These are phyloP conservation scores for Brassica napus DNA, from an alignment of 345 rosid species.

Conservation along the genomic window DNA sequence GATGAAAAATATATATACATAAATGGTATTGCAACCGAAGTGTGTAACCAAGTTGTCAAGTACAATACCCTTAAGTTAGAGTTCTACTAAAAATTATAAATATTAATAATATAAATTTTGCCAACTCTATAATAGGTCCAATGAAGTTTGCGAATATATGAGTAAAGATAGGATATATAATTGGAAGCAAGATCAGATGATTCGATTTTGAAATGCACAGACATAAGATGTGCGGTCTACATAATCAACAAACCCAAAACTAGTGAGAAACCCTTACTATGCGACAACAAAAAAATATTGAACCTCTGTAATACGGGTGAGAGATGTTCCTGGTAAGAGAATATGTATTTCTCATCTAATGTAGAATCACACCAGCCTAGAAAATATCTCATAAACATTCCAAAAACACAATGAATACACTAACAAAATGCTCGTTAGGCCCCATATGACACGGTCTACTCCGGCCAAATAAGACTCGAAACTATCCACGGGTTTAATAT, in stretches of 20 bases:
- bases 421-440: not conserved
- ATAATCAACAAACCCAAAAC: not conserved
- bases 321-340: not conserved
- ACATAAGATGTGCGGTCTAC: not conserved
- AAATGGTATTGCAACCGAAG: slow-evolving; percentile 18
- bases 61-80: slow-evolving; percentile 8
- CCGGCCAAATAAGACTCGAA: slow-evolving; percentile 23
- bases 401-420: not conserved
- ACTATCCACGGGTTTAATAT: not conserved
- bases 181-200: not conserved
- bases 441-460: not conserved
- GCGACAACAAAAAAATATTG: not conserved
- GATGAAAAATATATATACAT: slow-evolving; percentile 1
- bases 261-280: not conserved
- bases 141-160: slow-evolving; percentile 20
- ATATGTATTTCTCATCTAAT: not conserved
- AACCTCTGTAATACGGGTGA: not conserved
- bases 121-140: slow-evolving; percentile 10
- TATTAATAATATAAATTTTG: not conserved
- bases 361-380: slow-evolving; percentile 3
- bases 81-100: not conserved
- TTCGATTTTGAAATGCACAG: not conserved
- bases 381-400: slow-evolving; percentile 3
- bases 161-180: not conserved
- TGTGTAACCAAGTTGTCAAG: not conserved